Evolutionary conservation across 371 early-diverging fungal species (phyloP).

Genomic region (Circinella umbellata): DNA sequence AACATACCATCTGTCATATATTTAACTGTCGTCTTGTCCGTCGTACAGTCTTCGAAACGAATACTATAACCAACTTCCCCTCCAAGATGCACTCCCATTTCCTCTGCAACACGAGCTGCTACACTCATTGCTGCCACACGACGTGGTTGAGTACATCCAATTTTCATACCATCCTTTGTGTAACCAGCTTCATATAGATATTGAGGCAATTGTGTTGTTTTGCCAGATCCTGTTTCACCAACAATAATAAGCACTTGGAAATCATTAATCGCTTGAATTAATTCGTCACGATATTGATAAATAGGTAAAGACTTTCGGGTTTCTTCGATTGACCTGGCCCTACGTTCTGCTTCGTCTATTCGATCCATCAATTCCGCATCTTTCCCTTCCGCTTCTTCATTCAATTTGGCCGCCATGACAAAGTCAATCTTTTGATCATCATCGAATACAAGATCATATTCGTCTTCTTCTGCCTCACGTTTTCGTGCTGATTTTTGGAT

Average conservation of each 20-base stretch:
- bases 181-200: conserved; percentile 97
- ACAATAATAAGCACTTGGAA: conserved; percentile 91
- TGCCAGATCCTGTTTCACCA: conserved; percentile 99
- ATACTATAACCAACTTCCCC: conserved; percentile 97
- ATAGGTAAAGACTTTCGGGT: conserved; percentile 93
- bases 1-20: conserved; percentile 99
- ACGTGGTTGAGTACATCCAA: conserved; percentile 99
- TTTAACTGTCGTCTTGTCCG: conserved; percentile 95
- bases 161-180: conserved; percentile 83
- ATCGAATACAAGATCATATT: conserved; percentile 95
- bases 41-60: conserved; percentile 97
- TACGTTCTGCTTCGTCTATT: conserved; percentile 74
- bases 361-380: conserved; percentile 64
- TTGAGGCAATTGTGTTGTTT: conserved; percentile 99
- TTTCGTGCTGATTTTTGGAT: conserved; percentile 66
- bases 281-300: conserved; percentile 78
- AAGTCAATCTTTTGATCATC: conserved; percentile 92
- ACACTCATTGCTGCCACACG: conserved; percentile 99
- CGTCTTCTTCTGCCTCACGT: conserved; percentile 52
- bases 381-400: conserved; percentile 53
- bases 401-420: conserved; percentile 76
- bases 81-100: conserved; percentile 93
- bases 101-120: conserved; percentile 96
- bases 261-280: conserved; percentile 86
- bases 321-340: conserved; percentile 81